Conservation (phyloP, 2,329 filamentous ascomycete genomes). For the Aspergillus amoenus region DNA sequence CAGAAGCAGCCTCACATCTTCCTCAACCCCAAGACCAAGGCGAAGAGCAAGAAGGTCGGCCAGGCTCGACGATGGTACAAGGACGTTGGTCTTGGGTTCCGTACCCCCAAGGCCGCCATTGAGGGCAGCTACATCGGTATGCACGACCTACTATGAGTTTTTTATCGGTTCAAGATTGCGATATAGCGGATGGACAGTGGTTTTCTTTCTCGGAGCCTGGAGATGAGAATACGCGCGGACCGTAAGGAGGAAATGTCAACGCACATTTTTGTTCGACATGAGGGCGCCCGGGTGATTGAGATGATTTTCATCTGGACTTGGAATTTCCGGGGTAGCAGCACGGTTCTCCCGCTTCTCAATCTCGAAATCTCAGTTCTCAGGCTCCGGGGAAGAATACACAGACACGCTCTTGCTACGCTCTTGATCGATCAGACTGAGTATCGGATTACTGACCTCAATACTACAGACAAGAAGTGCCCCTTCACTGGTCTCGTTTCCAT, state of each 20-base stretch:
- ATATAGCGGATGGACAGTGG: slow-evolving; percentile 13
- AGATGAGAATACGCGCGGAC: slow-evolving; percentile 15
- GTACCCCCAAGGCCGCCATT: slow-evolving; percentile 97
- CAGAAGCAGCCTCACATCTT: slow-evolving; percentile 99
- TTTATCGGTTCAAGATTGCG: slow-evolving; percentile 17
- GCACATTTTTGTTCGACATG: background rate
- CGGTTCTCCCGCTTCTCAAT: background rate
- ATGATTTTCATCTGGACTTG: background rate
- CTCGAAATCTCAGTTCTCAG: slow-evolving; percentile 14
- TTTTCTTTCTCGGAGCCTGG: slow-evolving; percentile 14
- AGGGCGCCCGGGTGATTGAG: background rate
- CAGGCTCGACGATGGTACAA: slow-evolving; percentile 99
- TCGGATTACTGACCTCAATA: slow-evolving; percentile 26
- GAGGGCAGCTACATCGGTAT: slow-evolving; percentile 98
- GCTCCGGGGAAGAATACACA: slow-evolving; percentile 6
- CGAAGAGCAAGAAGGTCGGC: slow-evolving; percentile 75
- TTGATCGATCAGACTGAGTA: slow-evolving; percentile 3
- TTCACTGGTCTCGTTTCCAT: slow-evolving; percentile 99
- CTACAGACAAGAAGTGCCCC: slow-evolving; percentile 99
- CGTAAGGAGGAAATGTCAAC: background rate
- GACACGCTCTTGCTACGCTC: background rate
- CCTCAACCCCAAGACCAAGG: slow-evolving; percentile 93
- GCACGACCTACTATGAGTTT: slow-evolving; percentile 46
- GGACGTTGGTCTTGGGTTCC: slow-evolving; percentile 99
- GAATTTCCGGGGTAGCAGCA: background rate